Conservation (phyloP, 495 filamentous ascomycete species). For the Xylaria curta region DNA sequence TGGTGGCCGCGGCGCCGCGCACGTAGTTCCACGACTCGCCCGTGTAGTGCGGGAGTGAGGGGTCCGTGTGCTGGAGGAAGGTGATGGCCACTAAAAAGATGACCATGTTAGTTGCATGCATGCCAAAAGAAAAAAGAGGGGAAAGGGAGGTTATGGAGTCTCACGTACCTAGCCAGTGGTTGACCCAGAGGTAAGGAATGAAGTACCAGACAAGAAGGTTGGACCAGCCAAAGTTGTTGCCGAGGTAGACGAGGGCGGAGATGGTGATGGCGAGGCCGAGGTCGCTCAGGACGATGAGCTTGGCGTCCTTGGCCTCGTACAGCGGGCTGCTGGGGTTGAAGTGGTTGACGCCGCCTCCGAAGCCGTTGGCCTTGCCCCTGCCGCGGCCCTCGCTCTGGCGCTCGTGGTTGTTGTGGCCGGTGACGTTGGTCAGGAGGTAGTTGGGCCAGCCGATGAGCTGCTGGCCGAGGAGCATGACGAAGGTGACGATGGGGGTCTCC, state of each 20-base stretch:
- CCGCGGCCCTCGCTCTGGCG: slow-evolving; percentile 85
- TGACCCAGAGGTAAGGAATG: slow-evolving; percentile 95
- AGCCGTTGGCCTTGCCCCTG: slow-evolving; percentile 87
- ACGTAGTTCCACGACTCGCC: slow-evolving; percentile 81
- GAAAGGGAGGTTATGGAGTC: background rate
- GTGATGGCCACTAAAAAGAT: slow-evolving; percentile 73
- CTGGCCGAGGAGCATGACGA: slow-evolving; percentile 74
- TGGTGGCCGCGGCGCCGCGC: slow-evolving; percentile 83
- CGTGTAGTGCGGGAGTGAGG: slow-evolving; percentile 82
- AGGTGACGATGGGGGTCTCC: slow-evolving; percentile 89
- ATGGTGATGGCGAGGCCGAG: slow-evolving; percentile 70
- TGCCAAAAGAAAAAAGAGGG: background rate
- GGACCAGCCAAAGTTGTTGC: slow-evolving; percentile 78
- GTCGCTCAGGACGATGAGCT: slow-evolving; percentile 84
- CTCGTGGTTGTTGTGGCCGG: slow-evolving; percentile 92
- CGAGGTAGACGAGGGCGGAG: slow-evolving; percentile 59
- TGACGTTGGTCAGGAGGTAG: slow-evolving; percentile 87
- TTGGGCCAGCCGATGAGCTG: slow-evolving; percentile 90
- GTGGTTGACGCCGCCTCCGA: slow-evolving; percentile 85
- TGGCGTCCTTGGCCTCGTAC: slow-evolving; percentile 88
- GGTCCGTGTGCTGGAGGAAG: slow-evolving; percentile 91
- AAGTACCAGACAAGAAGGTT: slow-evolving; percentile 95
- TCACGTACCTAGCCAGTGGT: slow-evolving; percentile 88
- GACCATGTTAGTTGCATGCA: slow-evolving; percentile 10
- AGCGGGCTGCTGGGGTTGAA: slow-evolving; percentile 87